Evolutionary conservation across 352 stramenopile species (phyloP).

Genomic region (Phytophthora macrochlamydospora): DNA sequence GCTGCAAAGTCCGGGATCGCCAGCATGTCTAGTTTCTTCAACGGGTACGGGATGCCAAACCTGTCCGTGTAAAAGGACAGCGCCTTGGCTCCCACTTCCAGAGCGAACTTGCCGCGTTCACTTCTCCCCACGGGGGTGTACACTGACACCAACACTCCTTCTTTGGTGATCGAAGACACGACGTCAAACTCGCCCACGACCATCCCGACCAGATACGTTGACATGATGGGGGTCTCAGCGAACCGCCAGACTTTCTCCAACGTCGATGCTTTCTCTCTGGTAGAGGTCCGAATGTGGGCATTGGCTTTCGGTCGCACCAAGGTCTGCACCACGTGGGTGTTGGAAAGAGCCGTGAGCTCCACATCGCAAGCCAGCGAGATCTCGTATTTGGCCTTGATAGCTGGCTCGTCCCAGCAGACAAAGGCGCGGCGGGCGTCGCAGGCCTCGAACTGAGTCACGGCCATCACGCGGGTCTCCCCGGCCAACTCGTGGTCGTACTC

Average conservation of each 20-base stretch:
- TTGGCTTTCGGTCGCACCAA: conserved; percentile 63
- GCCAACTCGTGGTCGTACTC: conserved; percentile 92
- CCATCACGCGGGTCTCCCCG: conserved; percentile 93
- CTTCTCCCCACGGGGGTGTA: conserved; percentile 96
- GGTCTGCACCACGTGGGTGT: conserved; percentile 95
- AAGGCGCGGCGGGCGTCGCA: conserved; percentile 94
- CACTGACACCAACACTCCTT: conserved; percentile 93
- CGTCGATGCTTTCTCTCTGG: conserved; percentile 30
- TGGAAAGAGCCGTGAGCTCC: conserved; percentile 93
- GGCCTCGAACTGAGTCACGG: conserved; percentile 87
- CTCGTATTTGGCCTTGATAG: conserved; percentile 95
- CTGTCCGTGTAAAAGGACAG: conserved; percentile 75
- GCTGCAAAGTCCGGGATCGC: conserved; percentile 97
- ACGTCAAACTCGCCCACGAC: conserved; percentile 97
- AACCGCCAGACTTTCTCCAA: conserved; percentile 85
- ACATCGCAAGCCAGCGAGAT: conserved; percentile 91
- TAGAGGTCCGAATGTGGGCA: conserved; percentile 51
- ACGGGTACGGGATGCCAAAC: conserved; percentile 92
- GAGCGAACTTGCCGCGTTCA: conserved; percentile 91
- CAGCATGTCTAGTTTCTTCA: conserved; percentile 99
- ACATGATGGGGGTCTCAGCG: conserved; percentile 96
- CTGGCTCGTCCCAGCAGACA: conserved; percentile 98
- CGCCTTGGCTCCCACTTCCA: conserved; percentile 71
- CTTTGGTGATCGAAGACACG: conserved; percentile 88
- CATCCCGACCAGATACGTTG: conserved; percentile 95